phyloP scores from a whole-genome alignment of 2,329 filamentous ascomycete genomes.

The Fusarium pininemorale region DNA sequence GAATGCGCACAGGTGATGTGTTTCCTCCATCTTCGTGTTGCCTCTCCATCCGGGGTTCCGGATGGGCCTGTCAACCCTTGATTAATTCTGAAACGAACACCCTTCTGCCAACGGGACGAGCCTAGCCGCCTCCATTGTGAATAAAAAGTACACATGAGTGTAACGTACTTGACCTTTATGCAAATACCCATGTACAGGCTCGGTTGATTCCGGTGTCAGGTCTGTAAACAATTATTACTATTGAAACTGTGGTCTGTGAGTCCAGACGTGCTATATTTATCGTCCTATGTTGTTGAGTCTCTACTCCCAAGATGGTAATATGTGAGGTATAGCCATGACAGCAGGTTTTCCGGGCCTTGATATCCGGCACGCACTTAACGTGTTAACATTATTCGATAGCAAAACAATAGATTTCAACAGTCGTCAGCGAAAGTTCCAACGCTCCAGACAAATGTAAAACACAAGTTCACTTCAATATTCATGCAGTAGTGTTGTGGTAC shows the following conservation, averaged over 20 bases:
- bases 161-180: constrained; percentile 1
- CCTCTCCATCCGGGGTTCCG: constrained; percentile 3
- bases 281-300: constrained; percentile 6
- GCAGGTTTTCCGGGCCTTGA: neutral
- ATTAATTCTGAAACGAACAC: constrained; percentile 27
- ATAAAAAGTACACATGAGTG: neutral
- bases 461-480: neutral
- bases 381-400: neutral
- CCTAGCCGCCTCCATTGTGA: constrained; percentile 12
- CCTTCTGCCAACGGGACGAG: constrained; percentile 8
- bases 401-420: neutral
- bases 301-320: constrained; percentile 3
- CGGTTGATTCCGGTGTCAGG: constrained; percentile 31
- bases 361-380: neutral
- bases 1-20: constrained; percentile 8
- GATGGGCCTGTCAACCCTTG: constrained; percentile 13
- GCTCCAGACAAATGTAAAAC: neutral
- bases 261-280: constrained; percentile 1
- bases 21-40: constrained; percentile 5
- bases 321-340: neutral
- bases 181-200: constrained; percentile 18
- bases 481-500: neutral
- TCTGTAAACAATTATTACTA: neutral
- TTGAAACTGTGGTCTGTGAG: constrained; percentile 12
- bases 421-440: neutral